Evolutionary conservation across 805 yeast genomes (phyloP).

Genomic region (Nematodospora valgi): DNA sequence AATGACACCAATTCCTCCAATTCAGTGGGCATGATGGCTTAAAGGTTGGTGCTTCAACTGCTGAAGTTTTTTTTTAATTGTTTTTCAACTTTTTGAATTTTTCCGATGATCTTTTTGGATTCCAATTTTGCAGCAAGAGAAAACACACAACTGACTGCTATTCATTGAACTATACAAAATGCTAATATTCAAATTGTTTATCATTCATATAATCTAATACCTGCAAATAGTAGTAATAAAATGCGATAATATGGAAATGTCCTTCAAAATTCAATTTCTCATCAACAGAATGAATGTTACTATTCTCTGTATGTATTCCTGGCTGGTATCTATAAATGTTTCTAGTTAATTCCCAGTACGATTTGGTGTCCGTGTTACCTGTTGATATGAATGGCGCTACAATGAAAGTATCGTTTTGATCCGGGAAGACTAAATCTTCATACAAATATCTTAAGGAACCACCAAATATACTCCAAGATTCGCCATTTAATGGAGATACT

Average conservation of each 20-base stretch:
- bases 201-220: conserved; percentile 19
- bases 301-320: conserved; percentile 17
- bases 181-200: conserved; percentile 6
- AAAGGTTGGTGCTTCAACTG: not conserved
- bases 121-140: no score
- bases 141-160: no score
- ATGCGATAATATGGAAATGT: conserved; percentile 34
- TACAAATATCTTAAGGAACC: conserved; percentile 36
- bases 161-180: no score
- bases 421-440: conserved; percentile 30
- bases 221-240: conserved; percentile 37
- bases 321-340: conserved; percentile 36
- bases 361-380: conserved; percentile 41
- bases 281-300: conserved; percentile 32
- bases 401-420: conserved; percentile 18
- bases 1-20: conserved; percentile 65
- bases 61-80: no score
- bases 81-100: no score
- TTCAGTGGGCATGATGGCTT: conserved; percentile 42
- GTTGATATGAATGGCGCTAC: conserved; percentile 33
- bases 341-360: conserved; percentile 38
- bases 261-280: conserved; percentile 28
- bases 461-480: conserved; percentile 32
- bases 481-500: conserved; percentile 29
- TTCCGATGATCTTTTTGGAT: conserved; percentile 6